Base-by-base conservation (phyloP, 495 filamentous ascomycete genomes). In the Xylaria sp. region DNA sequence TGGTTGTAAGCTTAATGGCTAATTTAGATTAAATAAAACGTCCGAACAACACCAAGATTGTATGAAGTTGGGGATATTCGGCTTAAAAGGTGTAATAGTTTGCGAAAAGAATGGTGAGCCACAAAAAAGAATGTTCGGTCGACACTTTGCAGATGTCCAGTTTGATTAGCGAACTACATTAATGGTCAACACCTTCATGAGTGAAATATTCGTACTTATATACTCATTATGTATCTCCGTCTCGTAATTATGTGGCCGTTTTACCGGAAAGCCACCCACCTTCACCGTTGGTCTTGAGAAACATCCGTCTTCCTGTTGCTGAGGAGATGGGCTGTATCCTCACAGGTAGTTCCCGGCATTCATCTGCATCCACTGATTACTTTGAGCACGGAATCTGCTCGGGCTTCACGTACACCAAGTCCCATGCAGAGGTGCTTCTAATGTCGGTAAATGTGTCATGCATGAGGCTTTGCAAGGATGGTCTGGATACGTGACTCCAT, bases 401-500 rank as follows among this genome's bases (percentile, higher is more conserved):
- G 21, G 46, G 5, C 21, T 31, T 41, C 33, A 48, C 48, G n/a
- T 29, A 19, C 35, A 43, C 48, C 0, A 31, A n/a, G 33, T 29
- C 35, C 3, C n/a, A 31, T 14, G 21, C 46, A 50, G 24, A 58
- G 3, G 24, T 37, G 29, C 35, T 41, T 68, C 66, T 59, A 7
- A 43, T 61, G 57, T 69, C 52, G 15, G 58, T 31, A 6, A 19
- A 31, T 19, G 11, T 62, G 26, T 17, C 64, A 41, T 50, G 64
- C 64, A 67, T 35, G 37, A 67, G 33, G 48, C n/a, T 33, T 41
- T 41, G 64, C 64, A 67, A 67, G 46, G 64, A 31, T 67, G 35
- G 21, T 12, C 2, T 41, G 2, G 21, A 55, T 43, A 31, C 21
- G 11, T 12, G 12, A 48, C 3, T 50, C 44, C 68, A 52, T 55